A percentile compares a stretch with the other conserved stretches of the same genome.
phyloP scores from a whole-genome alignment of 495 filamentous ascomycete species.

The Aspergillus mulundensis region DNA sequence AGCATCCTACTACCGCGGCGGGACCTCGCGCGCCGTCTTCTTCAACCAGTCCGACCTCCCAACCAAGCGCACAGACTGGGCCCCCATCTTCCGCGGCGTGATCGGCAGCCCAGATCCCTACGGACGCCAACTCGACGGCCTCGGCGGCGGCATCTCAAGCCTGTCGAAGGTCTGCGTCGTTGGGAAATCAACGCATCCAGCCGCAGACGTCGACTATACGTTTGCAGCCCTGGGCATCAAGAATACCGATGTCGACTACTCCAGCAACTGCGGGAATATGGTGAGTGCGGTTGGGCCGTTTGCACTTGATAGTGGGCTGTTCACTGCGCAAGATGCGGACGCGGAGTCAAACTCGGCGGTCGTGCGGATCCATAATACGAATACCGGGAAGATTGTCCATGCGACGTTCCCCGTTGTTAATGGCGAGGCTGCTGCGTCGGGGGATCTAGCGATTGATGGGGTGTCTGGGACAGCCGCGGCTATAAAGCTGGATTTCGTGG shows the following conservation, averaged over 20 bases:
- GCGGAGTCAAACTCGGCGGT: too few relatives aligned
- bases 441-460: conserved; percentile 63
- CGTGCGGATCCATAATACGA: conserved; percentile 49
- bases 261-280: conserved; percentile 76
- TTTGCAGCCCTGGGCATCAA: conserved; percentile 65
- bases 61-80: conserved; percentile 45
- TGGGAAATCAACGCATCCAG: conserved; percentile 36
- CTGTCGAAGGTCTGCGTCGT: conserved; percentile 71
- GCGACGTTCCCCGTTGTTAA: conserved; percentile 45
- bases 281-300: conserved; percentile 62
- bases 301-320: conserved; percentile 53
- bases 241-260: conserved; percentile 55
- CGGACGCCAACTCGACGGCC: conserved; percentile 66
- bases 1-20: conserved; percentile 68
- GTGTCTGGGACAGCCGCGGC: conserved; percentile 56
- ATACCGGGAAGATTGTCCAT: conserved; percentile 48
- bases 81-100: conserved; percentile 51
- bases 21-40: conserved; percentile 66
- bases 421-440: conserved; percentile 46
- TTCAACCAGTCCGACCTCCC: conserved; percentile 54
- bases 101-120: conserved; percentile 68
- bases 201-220: conserved; percentile 67
- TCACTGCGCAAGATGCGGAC: conserved; percentile 9
- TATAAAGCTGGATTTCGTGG: conserved; percentile 59
- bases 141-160: conserved; percentile 66